Base-by-base conservation (phyloP, 495 filamentous ascomycete species). In the Stereocaulon alpinum region DNA sequence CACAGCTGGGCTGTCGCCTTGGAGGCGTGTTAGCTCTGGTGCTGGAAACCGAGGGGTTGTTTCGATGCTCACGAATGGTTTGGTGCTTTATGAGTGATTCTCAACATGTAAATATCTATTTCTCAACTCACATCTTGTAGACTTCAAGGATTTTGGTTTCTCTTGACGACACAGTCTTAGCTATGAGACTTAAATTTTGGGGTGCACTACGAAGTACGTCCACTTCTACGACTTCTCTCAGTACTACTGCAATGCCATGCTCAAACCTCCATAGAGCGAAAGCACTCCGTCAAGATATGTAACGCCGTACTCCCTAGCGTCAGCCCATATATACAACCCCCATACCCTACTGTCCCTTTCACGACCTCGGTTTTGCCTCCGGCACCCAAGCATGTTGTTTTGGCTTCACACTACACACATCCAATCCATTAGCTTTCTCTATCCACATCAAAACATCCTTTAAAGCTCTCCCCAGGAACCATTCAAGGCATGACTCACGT, bases 401-500 rank as follows among this genome's bases (percentile, higher is more conserved):
- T 15, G 77, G 71, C 61, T 74, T 78, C 15, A 67, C 54, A 40
- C 74, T 77, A 56, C 5, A 32, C 27, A 41, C 51, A 40, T 18
- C 14, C 27, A 37, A n/a, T 51, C 10, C 27, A 20, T 40, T 49
- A 34, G 4, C 18, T 29, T 42, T 32, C 29, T 18, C 42, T 30
- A 18, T 27, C 43, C 34, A 30, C 17, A 18, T 11, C 47, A 14
- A 34, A 24, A 2, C 3, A 10, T 11, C 47, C 14, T 12, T n/a
- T 1, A 3, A 3, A 2, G 2, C 45, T 3, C 24, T 10, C 1
- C 1, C 22, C n/a, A 44, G 18, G 4, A 11, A 1, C 40, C 40
- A 40, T 12, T 12, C 0, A 20, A 30, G 3, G 1, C 11, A 22
- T 4, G 20, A 60, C 48, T 43, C 11, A 96, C 92, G 93, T 98